A percentile compares a stretch with the other conserved stretches of the same genome.
phyloP scores from a whole-genome alignment of 192 early-diverging fungal genomes.

The Coemansia sp. region DNA sequence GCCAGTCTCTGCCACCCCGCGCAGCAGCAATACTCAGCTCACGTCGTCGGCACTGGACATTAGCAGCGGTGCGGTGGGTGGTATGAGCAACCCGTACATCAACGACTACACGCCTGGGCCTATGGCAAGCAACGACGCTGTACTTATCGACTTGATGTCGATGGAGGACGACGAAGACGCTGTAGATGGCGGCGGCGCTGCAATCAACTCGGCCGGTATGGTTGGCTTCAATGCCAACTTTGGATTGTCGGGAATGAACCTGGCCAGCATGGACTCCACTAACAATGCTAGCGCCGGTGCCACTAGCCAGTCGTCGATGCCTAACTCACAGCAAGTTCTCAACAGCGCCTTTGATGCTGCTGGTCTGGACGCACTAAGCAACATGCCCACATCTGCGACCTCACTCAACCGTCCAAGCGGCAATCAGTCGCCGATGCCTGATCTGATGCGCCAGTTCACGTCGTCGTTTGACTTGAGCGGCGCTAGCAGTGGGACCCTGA shows the following conservation, averaged over 20 bases:
- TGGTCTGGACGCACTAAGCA: conserved; percentile 48
- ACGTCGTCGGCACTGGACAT: conserved; percentile 42
- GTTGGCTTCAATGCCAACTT: conserved; percentile 53
- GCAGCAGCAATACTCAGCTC: conserved; percentile 33
- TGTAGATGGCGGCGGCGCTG: conserved; percentile 10
- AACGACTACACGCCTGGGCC: conserved; percentile 36
- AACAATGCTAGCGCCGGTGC: neutral
- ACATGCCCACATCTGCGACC: conserved; percentile 18
- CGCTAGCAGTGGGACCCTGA: neutral
- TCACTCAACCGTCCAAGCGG: conserved; percentile 15
- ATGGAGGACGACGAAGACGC: conserved; percentile 52
- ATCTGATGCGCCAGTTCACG: conserved; percentile 45
- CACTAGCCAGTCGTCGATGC: conserved; percentile 1
- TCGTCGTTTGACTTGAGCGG: conserved; percentile 42
- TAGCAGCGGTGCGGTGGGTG: conserved; percentile 13
- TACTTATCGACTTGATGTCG: conserved; percentile 52
- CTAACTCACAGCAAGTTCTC: conserved; percentile 41
- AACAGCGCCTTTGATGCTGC: conserved; percentile 52
- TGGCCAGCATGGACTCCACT: conserved; percentile 22
- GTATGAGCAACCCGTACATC: conserved; percentile 54
- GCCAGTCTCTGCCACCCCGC: conserved; percentile 7
- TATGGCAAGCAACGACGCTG: conserved; percentile 37
- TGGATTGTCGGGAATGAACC: conserved; percentile 45
- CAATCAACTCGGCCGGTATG: conserved; percentile 47
- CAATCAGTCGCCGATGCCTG: conserved; percentile 30